phyloP scores from a whole-genome alignment of 768 basidiomycete species.

The Phaeolepiota aurea region DNA sequence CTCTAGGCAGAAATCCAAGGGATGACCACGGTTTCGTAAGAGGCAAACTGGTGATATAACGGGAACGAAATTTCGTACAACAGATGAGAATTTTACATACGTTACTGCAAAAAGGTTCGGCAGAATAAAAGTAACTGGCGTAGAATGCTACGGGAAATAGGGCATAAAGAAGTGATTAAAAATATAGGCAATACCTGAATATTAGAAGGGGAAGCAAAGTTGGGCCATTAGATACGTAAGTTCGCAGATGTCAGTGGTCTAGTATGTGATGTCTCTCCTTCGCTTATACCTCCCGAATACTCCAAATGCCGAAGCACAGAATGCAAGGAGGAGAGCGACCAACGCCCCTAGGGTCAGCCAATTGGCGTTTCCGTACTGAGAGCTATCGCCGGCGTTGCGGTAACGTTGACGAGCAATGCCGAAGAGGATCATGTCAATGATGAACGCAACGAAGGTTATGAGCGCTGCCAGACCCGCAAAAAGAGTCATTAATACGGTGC shows the following conservation, averaged over 20 bases:
- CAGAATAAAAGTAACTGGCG: too few species aligned
- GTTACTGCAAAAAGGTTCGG: too few species aligned
- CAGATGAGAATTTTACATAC: too few species aligned
- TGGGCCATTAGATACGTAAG: too few species aligned
- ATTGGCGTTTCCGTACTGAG: constrained; percentile 71
- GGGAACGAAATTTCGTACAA: too few species aligned
- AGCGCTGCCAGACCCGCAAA: constrained; percentile 58
- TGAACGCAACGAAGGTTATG: constrained; percentile 57
- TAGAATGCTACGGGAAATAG: too few species aligned
- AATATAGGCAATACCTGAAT: too few species aligned
- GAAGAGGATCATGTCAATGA: constrained; percentile 78
- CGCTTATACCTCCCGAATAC: constrained; percentile 59
- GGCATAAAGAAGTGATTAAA: too few species aligned
- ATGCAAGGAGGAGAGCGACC: constrained; percentile 55
- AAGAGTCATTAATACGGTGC: constrained; percentile 75
- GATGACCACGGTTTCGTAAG: too few species aligned
- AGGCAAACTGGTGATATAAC: too few species aligned
- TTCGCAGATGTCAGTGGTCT: too few species aligned
- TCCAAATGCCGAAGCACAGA: constrained; percentile 59
- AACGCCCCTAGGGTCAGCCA: constrained; percentile 78
- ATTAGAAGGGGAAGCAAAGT: too few species aligned
- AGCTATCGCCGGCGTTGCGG: constrained; percentile 33
- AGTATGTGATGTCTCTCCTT: constrained; percentile 20
- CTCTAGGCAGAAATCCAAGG: constrained; percentile 20
- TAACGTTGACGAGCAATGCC: constrained; percentile 57